Conservation (phyloP, 306 rosid species). For the Malus asiatica region DNA sequence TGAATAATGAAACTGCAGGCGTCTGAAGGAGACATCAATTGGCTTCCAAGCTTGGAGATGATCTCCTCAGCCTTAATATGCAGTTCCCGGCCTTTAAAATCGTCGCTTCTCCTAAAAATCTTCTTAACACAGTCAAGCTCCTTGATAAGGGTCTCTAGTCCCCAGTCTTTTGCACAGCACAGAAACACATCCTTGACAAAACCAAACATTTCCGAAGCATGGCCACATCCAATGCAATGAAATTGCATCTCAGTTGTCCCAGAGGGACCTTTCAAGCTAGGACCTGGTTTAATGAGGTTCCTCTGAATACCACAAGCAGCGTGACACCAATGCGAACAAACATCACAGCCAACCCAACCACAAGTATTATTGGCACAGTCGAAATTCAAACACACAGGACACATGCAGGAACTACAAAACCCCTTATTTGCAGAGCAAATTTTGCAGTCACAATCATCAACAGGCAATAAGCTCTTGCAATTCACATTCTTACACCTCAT, state of each 20-base stretch:
- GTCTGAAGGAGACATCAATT: slow-evolving; percentile 65
- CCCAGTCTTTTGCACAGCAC: slow-evolving; percentile 93
- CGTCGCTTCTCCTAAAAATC: slow-evolving; percentile 81
- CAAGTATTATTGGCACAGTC: slow-evolving; percentile 93
- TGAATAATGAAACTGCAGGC: slow-evolving; percentile 78
- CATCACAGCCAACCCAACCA: slow-evolving; percentile 98
- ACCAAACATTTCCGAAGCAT: slow-evolving; percentile 94
- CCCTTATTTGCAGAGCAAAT: slow-evolving; percentile 77
- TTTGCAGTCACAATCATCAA: slow-evolving; percentile 97
- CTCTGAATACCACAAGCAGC: slow-evolving; percentile 85
- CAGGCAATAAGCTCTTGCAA: slow-evolving; percentile 72
- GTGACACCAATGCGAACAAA: slow-evolving; percentile 97
- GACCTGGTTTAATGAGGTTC: slow-evolving; percentile 83
- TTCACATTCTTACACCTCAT: slow-evolving; percentile 68
- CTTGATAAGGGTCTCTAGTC: slow-evolving; percentile 65
- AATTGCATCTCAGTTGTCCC: slow-evolving; percentile 92
- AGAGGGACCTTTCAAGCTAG: slow-evolving; percentile 82
- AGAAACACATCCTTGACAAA: slow-evolving; percentile 90
- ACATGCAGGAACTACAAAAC: slow-evolving; percentile 92
- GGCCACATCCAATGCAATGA: slow-evolving; percentile 86
- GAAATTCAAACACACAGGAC: slow-evolving; percentile 91
- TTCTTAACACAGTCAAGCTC: slow-evolving; percentile 88
- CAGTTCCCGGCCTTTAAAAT: slow-evolving; percentile 83
- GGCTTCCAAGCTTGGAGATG: slow-evolving; percentile 55
- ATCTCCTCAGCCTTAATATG: slow-evolving; percentile 62